Evolutionary conservation across 2,329 filamentous ascomycete genomes (phyloP).

Genomic region (Xylariaceae sp.): DNA sequence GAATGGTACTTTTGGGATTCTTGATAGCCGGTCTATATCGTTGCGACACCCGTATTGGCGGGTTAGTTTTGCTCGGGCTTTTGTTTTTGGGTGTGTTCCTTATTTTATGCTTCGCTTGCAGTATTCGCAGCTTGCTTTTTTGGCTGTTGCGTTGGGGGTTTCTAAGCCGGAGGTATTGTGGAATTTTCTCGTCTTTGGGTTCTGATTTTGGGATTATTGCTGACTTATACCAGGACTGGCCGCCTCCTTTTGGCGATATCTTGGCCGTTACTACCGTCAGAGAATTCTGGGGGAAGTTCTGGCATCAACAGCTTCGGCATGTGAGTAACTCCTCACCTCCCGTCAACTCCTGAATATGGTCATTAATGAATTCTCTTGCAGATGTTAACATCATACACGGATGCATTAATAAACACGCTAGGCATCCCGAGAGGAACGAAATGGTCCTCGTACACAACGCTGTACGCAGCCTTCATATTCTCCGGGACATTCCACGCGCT

Average conservation of each 20-base stretch:
- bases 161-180: not conserved
- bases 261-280: not conserved
- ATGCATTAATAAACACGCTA: no score
- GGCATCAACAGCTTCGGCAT: conserved; percentile 7
- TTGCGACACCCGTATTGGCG: not conserved
- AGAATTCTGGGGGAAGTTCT: conserved; percentile 6
- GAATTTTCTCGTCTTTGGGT: no score
- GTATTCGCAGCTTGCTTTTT: not conserved
- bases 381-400: no score
- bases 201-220: no score
- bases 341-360: not conserved
- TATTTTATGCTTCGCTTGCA: conserved; percentile 7
- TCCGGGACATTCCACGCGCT: conserved; percentile 3
- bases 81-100: not conserved
- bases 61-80: not conserved
- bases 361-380: no score
- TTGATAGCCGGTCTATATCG: not conserved
- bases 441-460: no score
- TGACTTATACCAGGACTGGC: no score
- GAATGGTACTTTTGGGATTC: not conserved
- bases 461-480: not conserved
- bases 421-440: no score
- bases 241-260: not conserved
- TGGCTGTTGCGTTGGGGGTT: not conserved
- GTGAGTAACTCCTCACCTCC: conserved; percentile 1